A percentile compares a stretch with the other conserved stretches of the same genome.
phyloP scores from a whole-genome alignment of 331 rosid genomes.

The Stylosanthes scabra region DNA sequence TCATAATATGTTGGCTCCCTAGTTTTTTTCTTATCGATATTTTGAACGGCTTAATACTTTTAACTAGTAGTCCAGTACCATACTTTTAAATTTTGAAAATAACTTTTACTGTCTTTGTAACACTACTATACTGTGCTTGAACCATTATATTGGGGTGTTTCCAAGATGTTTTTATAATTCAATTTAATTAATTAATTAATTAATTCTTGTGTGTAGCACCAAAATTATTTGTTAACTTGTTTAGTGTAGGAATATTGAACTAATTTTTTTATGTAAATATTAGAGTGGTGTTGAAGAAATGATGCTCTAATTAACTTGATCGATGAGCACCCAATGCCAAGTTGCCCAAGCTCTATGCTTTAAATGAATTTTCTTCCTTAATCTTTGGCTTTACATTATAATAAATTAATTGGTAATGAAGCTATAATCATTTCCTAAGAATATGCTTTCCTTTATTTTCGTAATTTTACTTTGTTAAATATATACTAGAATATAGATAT shows the following conservation, averaged over 20 bases:
- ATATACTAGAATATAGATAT: conserved; percentile 30
- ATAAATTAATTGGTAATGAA: conserved; percentile 39
- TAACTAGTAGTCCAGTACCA: too few species aligned
- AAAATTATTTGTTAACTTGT: background rate
- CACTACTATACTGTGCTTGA: too few species aligned
- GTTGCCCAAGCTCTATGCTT: conserved; percentile 29
- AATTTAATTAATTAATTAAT: background rate
- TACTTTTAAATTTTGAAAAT: too few species aligned
- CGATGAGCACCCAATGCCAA: conserved; percentile 34
- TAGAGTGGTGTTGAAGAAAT: conserved; percentile 5
- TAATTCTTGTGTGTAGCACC: background rate
- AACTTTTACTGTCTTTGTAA: too few species aligned
- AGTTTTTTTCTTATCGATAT: too few species aligned
- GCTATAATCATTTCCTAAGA: conserved; percentile 50
- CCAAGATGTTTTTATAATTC: background rate
- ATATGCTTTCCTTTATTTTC: conserved; percentile 43
- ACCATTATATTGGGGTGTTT: too few species aligned
- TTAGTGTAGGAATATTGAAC: conserved; percentile 28
- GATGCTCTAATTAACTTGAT: conserved; percentile 15
- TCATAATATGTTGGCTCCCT: too few species aligned
- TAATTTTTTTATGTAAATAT: conserved; percentile 20
- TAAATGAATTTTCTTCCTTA: conserved; percentile 48
- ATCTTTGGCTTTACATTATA: conserved; percentile 62
- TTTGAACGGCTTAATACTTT: too few species aligned
- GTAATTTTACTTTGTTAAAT: conserved; percentile 37